A percentile compares a stretch with the other conserved stretches of the same genome.
phyloP scores from a whole-genome alignment of 129 eudicot species.

The Chrysanthemum seticuspe region DNA sequence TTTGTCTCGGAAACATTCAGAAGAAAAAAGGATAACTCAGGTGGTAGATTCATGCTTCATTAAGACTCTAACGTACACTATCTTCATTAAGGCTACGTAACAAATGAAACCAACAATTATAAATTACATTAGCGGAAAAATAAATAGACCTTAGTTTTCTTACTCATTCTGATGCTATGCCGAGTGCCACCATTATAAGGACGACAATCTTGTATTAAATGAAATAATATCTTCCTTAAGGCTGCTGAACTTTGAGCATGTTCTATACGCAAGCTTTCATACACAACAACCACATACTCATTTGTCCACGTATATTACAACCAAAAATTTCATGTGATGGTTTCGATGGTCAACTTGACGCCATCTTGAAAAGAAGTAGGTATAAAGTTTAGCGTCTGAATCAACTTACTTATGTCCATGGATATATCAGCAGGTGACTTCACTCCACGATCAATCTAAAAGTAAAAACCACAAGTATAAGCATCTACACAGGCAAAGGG shows the following conservation, averaged over 20 bases:
- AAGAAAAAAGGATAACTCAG: no score
- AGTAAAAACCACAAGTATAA: neutral
- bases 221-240: neutral
- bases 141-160: no score
- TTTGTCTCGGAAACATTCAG: no score
- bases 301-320: conserved; percentile 10
- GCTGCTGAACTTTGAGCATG: neutral
- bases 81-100: no score
- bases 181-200: no score
- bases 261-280: conserved; percentile 7
- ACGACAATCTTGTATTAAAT: no score
- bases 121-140: no score
- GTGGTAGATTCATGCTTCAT: no score
- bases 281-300: neutral
- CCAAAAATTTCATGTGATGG: conserved; percentile 36
- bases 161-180: no score
- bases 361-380: conserved; percentile 66
- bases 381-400: conserved; percentile 49
- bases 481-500: neutral
- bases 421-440: conserved; percentile 92
- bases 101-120: no score
- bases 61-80: no score
- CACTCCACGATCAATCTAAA: conserved; percentile 88
- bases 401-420: conserved; percentile 69
- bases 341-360: conserved; percentile 62